Conservation (phyloP, 495 filamentous ascomycete species). For the Penicillium lagena region DNA sequence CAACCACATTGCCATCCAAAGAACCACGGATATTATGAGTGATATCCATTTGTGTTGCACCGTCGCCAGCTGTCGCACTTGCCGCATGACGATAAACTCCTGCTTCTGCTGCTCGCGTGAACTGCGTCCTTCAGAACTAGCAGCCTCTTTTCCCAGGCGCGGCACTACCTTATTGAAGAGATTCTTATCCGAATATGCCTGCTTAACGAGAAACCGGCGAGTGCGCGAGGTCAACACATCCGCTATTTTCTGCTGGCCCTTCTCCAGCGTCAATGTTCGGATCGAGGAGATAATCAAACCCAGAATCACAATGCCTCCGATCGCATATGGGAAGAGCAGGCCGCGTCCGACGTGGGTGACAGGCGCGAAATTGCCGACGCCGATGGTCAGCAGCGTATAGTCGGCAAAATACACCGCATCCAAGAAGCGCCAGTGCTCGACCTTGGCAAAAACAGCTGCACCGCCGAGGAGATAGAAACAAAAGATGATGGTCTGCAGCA, state of each 20-base stretch:
- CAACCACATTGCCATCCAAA: conserved; percentile 72
- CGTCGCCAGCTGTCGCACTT: conserved; percentile 55
- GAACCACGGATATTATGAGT: conserved; percentile 52
- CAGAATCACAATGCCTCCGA: conserved; percentile 73
- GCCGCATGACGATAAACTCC: conserved; percentile 76
- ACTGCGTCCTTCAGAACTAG: conserved; percentile 1
- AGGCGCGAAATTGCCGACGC: conserved; percentile 65
- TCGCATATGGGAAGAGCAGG: conserved; percentile 71
- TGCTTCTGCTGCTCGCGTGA: conserved; percentile 57
- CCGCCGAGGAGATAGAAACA: conserved; percentile 70
- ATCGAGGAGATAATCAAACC: conserved; percentile 85
- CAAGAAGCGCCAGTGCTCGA: conserved; percentile 75
- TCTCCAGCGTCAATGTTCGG: conserved; percentile 69
- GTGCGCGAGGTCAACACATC: conserved; percentile 67
- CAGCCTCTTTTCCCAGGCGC: background rate
- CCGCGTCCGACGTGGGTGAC: conserved; percentile 55
- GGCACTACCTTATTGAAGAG: conserved; percentile 8
- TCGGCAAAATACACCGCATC: conserved; percentile 81
- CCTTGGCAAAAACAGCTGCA: conserved; percentile 58
- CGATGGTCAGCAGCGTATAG: conserved; percentile 79
- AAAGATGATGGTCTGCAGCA: conserved; percentile 82
- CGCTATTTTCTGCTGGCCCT: conserved; percentile 62
- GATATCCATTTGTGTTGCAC: conserved; percentile 59
- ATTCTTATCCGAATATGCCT: conserved; percentile 8
- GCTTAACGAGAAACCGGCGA: conserved; percentile 46